These are phyloP conservation scores for Candida alai DNA, from an alignment of 805 yeast genomes.

Conservation along the genomic window DNA sequence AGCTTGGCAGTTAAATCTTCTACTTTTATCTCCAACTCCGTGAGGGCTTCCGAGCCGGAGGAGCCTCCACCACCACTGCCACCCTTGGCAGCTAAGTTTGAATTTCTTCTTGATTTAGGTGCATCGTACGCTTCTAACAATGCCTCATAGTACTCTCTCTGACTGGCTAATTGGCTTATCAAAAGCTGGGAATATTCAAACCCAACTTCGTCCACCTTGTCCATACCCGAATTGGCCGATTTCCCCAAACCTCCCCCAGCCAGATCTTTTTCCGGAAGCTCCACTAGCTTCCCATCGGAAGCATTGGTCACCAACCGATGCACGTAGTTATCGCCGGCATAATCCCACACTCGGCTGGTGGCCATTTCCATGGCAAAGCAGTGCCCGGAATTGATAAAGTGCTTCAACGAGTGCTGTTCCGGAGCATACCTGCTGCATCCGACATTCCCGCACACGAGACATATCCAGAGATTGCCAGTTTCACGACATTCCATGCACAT, in stretches of 20 bases:
- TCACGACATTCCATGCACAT: constrained; percentile 57
- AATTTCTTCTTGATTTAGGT: constrained; percentile 16
- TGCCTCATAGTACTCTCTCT: constrained; percentile 74
- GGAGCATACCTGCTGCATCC: constrained; percentile 87
- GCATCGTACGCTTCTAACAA: constrained; percentile 22
- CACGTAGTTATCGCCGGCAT: constrained; percentile 86
- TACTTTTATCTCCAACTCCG: constrained; percentile 26
- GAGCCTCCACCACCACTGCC: constrained; percentile 17
- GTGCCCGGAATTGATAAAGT: constrained; percentile 72
- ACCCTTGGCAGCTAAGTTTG: too few relatives aligned
- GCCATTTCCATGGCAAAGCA: constrained; percentile 87
- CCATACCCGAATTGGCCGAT: constrained; percentile 11
- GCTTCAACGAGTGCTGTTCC: constrained; percentile 80
- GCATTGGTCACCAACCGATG: constrained; percentile 82
- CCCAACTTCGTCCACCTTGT: constrained; percentile 56
- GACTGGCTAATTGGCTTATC: constrained; percentile 79
- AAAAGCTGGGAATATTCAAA: constrained; percentile 78
- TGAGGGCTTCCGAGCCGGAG: constrained; percentile 5
- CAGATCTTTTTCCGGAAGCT: constrained; percentile 44
- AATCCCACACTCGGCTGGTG: constrained; percentile 92
- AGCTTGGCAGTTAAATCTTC: constrained; percentile 24
- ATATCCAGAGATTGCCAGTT: constrained; percentile 73
- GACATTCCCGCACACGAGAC: constrained; percentile 85
- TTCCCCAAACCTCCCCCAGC: constrained; percentile 8
- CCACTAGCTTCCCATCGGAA: constrained; percentile 86